Evolutionary conservation across 495 filamentous ascomycete species (phyloP).

Genomic region (Ascodesmis nigricans): DNA sequence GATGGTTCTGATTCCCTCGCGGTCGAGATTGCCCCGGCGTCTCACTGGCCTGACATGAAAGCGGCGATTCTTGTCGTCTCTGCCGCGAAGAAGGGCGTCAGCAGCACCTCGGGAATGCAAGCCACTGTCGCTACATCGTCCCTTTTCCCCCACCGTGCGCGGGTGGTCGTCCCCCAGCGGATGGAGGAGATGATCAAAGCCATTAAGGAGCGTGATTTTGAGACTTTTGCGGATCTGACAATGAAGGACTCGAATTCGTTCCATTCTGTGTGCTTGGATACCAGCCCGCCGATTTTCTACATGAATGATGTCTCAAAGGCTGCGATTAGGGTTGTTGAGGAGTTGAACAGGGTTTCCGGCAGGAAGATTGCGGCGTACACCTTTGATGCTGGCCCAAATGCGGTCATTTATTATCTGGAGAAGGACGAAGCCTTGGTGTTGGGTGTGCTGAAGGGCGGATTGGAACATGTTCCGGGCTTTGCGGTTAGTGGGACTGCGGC

Average conservation of each 20-base stretch:
- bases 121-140: constrained; percentile 71
- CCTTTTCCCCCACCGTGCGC: constrained; percentile 53
- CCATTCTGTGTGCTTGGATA: constrained; percentile 87
- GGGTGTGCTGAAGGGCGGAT: constrained; percentile 38
- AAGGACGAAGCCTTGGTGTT: constrained; percentile 47
- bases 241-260: constrained; percentile 95
- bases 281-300: constrained; percentile 92
- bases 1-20: constrained; percentile 73
- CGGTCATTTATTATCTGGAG: constrained; percentile 81
- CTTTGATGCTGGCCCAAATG: constrained; percentile 93
- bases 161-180: constrained; percentile 51
- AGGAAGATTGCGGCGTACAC: constrained; percentile 76
- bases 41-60: constrained; percentile 88
- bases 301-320: constrained; percentile 79
- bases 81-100: constrained; percentile 85
- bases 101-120: constrained; percentile 85
- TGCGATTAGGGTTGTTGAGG: constrained; percentile 68
- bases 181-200: constrained; percentile 79
- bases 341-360: constrained; percentile 54
- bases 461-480: constrained; percentile 25
- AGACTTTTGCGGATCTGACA: constrained; percentile 65
- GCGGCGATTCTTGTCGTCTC: constrained; percentile 76
- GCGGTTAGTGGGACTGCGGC: constrained; percentile 29
- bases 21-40: constrained; percentile 59
- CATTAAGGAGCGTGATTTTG: constrained; percentile 56